Base-by-base conservation (phyloP, 805 yeast genomes). In the Metschnikowia lachancei region DNA sequence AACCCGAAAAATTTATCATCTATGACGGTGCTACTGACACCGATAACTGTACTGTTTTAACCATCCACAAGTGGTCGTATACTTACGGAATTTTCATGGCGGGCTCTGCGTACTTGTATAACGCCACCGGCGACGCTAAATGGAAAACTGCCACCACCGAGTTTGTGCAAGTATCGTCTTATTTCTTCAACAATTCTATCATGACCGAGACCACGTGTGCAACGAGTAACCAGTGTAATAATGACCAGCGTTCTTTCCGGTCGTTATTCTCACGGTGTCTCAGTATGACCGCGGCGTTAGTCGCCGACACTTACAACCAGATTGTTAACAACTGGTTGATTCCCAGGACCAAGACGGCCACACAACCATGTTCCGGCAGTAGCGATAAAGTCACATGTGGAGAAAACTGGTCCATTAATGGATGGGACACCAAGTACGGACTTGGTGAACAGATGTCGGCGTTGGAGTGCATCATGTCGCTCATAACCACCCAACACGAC, bases 341-440 rank as follows among this genome's bases (percentile, higher is more conserved):
- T 43, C 64, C 73, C 2, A 77, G 85, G 41, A 89, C 92, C 0
- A 54, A 61, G 43, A 91, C 79, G 2, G 91, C 89, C 7, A 90
- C 90, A 1, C 64, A 68, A 39, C 74, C 89, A 1, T 86, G 94
- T 65, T 63, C 77, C 13, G 94, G 92, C 57, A 97, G 97, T 58
- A 49, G 67, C 4, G 97, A 91, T 63, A 88, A 88, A 14, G 85
- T 81, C 52, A 91, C 97, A 0, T 86, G 95, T 72, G 94, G 92
- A 29, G 62, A 77, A 49, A 72, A 77, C 63, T 86, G 95, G 95
- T 63, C 72, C 9, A 53, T 63, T 11, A 62, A 68, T 4, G 81
- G 80, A 16, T 78, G 85, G 80, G 94, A 86, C 63, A 82, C 78
- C 0, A 51, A 57, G 35, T 86, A 77, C 59, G 94, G 95, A 22